phyloP scores from a whole-genome alignment of 345 rosid genomes.

The Pugionium cornutum region DNA sequence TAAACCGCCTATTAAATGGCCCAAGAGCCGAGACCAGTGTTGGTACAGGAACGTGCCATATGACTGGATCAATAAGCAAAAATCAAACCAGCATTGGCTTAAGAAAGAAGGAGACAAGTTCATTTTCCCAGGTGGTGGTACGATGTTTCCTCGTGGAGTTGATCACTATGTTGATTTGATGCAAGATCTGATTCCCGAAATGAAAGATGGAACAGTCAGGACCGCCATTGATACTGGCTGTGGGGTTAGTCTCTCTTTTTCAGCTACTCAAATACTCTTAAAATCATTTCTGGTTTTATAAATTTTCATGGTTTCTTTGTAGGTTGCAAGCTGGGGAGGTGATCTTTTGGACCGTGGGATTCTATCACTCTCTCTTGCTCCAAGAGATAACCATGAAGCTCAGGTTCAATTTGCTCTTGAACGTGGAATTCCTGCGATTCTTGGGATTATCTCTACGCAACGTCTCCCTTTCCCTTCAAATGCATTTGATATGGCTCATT shows the following conservation, averaged over 20 bases:
- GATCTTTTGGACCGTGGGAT: conserved; percentile 90
- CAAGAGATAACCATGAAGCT: conserved; percentile 99
- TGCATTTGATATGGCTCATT: conserved; percentile 98
- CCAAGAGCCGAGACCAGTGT: conserved; percentile 85
- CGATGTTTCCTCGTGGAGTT: conserved; percentile 96
- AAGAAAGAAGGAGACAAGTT: conserved; percentile 93
- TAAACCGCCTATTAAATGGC: conserved; percentile 92
- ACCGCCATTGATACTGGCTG: conserved; percentile 98
- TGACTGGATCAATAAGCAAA: conserved; percentile 94
- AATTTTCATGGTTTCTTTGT: background rate
- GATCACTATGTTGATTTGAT: conserved; percentile 86
- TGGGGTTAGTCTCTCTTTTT: conserved; percentile 61
- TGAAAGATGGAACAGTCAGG: conserved; percentile 86
- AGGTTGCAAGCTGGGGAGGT: conserved; percentile 99
- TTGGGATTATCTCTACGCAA: conserved; percentile 94
- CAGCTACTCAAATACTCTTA: background rate
- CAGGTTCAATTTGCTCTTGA: conserved; percentile 97
- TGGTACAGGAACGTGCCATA: conserved; percentile 99
- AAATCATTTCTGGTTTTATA: background rate
- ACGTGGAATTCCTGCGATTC: conserved; percentile 98
- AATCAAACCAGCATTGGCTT: conserved; percentile 97
- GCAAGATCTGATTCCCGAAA: conserved; percentile 89
- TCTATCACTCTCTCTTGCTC: conserved; percentile 93
- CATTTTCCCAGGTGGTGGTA: conserved; percentile 95
- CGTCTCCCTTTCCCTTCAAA: conserved; percentile 94